Evolutionary conservation across 306 rosid species (phyloP).

Genomic region (Cotoneaster glaucophyllus): DNA sequence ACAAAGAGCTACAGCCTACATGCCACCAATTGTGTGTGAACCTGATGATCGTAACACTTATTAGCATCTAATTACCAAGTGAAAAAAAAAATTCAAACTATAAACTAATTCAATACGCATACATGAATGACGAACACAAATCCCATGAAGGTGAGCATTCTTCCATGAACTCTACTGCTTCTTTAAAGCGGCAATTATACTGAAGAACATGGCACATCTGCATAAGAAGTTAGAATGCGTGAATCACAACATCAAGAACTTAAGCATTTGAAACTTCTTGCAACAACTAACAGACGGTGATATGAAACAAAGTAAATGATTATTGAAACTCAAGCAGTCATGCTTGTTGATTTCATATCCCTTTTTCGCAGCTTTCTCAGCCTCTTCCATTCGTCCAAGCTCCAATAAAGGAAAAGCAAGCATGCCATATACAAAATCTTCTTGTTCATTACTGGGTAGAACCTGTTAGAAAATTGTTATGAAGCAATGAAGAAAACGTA

Average conservation of each 20-base stretch:
- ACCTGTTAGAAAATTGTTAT: slow-evolving; percentile 40
- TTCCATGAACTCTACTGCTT: slow-evolving; percentile 85
- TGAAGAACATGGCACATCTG: slow-evolving; percentile 95
- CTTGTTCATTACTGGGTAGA: slow-evolving; percentile 57
- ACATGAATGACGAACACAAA: slow-evolving; percentile 61
- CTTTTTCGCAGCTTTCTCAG: slow-evolving; percentile 68
- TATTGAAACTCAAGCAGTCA: slow-evolving; percentile 56
- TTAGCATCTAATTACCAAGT: slow-evolving; percentile 9
- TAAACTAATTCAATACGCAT: slow-evolving; percentile 19
- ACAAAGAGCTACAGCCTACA: slow-evolving; percentile 87
- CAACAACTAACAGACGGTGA: background rate
- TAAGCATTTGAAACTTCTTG: background rate
- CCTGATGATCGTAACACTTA: slow-evolving; percentile 40
- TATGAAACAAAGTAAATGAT: background rate
- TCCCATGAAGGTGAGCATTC: slow-evolving; percentile 70
- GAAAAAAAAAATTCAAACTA: background rate
- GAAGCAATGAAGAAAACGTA: background rate
- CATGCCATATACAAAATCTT: slow-evolving; percentile 67
- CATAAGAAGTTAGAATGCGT: slow-evolving; percentile 17
- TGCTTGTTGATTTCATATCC: slow-evolving; percentile 63
- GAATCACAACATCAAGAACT: slow-evolving; percentile 2
- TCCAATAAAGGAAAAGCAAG: slow-evolving; percentile 87
- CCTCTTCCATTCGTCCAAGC: slow-evolving; percentile 70
- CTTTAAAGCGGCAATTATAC: slow-evolving; percentile 58
- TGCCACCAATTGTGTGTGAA: slow-evolving; percentile 99